Evolutionary conservation across 179 eudicot genomes (phyloP).

Genomic region (Heliamphora pulchella): DNA sequence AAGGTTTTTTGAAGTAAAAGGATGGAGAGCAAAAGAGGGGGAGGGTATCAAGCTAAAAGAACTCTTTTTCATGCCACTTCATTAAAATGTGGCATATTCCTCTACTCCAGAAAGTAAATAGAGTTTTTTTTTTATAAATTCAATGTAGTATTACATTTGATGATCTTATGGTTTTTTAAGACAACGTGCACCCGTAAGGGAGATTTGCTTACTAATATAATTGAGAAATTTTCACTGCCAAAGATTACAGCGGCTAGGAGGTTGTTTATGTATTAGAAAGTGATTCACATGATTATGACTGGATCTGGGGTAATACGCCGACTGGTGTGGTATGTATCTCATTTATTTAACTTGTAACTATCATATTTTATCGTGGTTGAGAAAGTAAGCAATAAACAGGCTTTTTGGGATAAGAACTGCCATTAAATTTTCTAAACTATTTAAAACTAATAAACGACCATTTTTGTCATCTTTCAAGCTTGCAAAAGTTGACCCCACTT

Average conservation of each 20-base stretch:
- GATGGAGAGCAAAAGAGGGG: no score
- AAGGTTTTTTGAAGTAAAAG: no score
- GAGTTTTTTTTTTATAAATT: background rate
- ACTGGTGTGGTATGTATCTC: background rate
- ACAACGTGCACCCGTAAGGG: background rate
- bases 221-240: no score
- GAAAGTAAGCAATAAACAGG: background rate
- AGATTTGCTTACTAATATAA: background rate
- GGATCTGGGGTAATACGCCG: background rate
- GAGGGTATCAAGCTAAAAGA: no score
- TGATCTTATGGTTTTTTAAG: constrained; percentile 7
- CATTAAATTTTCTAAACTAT: background rate
- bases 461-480: background rate
- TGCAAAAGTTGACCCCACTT: background rate
- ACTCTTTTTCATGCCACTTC: no score
- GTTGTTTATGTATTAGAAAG: no score
- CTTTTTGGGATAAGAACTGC: background rate
- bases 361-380: background rate
- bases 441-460: background rate
- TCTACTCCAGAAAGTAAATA: no score
- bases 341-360: background rate
- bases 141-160: background rate
- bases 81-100: no score
- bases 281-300: background rate
- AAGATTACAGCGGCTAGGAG: no score